Conservation (phyloP, 306 rosid genomes). For the Neltuma alba region DNA sequence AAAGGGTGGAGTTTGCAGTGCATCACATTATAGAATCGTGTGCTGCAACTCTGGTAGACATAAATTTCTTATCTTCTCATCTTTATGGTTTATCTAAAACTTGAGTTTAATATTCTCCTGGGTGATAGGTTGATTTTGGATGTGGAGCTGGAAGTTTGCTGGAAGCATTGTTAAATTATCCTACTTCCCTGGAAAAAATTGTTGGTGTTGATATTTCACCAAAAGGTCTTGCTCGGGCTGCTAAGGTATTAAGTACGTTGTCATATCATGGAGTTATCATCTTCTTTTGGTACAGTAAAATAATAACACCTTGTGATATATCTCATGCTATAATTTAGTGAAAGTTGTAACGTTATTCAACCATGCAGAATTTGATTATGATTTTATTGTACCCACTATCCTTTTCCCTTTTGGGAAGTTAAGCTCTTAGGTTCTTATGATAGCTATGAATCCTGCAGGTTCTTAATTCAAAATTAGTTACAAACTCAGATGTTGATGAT, state of each 20-base stretch:
- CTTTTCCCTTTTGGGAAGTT: not conserved
- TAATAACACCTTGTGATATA: not conserved
- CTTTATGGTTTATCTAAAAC: conserved; percentile 23
- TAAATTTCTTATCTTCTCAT: conserved; percentile 25
- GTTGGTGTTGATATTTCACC: conserved; percentile 90
- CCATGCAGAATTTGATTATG: conserved; percentile 2
- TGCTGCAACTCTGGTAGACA: conserved; percentile 74
- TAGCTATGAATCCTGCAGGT: conserved; percentile 54
- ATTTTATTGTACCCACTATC: conserved; percentile 24
- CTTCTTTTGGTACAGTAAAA: not conserved
- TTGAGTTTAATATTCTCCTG: conserved; percentile 41
- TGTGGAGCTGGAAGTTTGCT: conserved; percentile 98
- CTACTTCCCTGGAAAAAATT: conserved; percentile 72
- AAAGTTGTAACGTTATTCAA: conserved; percentile 12
- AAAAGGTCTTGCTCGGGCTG: conserved; percentile 87
- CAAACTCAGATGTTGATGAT: conserved; percentile 44
- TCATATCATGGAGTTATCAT: conserved; percentile 8
- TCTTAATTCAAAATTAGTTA: conserved; percentile 71
- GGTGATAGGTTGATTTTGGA: conserved; percentile 90
- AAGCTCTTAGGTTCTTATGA: conserved; percentile 33
- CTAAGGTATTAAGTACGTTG: conserved; percentile 63
- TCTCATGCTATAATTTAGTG: conserved; percentile 14
- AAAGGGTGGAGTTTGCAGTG: conserved; percentile 93
- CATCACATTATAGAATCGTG: conserved; percentile 66
- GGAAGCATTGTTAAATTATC: conserved; percentile 82